Base-by-base conservation (phyloP, 2,329 filamentous ascomycete species). In the Phialophora chinensis region DNA sequence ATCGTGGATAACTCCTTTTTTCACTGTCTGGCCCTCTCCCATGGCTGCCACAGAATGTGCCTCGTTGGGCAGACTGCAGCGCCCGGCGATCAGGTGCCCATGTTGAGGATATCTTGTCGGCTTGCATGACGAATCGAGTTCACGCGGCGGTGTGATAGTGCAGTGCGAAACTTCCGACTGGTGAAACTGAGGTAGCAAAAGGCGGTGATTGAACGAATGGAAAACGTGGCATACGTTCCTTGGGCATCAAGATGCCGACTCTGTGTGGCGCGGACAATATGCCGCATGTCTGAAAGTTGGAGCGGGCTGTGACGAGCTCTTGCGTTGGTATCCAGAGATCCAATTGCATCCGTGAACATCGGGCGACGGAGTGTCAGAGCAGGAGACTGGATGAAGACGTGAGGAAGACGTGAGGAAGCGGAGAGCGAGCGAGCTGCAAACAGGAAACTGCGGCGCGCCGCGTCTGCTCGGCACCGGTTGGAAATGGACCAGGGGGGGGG, bases 41-140 rank as follows among this genome's bases (percentile, higher is more conserved):
- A 11, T 12, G 31, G 25, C 10, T 6, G 47, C 27, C 17, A 12
- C 17, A 27, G 47, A 14, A 29, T 10, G 25, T 31, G 25, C 42
- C 25, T 44, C 57, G n/a, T 50, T 25, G 42, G 57, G 57, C 57
- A 60, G 57, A 60, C 50, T 50, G 42, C 57, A 60, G 57, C 25
- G 17, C 17, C 25, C 47, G n/a, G 42, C 17, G 29, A 33, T 60
- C 42, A 50, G 38, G 42, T 50, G 57, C 29, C 29, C 20, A 35
- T 20, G 25, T 50, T 10, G 17, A 14, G n/a, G 57, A 60, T 14
- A 23, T 50, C 57, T 31, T 31, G 57, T 27, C 42, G 17, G 14
- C n/a, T 31, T 12, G 14, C 49, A 12, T 52, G 20, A 12, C 20
- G 49, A 29, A 29, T 5, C 49, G 10, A 17, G 20, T 23, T 14